Evolutionary conservation across 1,284 basidiomycete species (phyloP).

Genomic region (Trametes pubescens): DNA sequence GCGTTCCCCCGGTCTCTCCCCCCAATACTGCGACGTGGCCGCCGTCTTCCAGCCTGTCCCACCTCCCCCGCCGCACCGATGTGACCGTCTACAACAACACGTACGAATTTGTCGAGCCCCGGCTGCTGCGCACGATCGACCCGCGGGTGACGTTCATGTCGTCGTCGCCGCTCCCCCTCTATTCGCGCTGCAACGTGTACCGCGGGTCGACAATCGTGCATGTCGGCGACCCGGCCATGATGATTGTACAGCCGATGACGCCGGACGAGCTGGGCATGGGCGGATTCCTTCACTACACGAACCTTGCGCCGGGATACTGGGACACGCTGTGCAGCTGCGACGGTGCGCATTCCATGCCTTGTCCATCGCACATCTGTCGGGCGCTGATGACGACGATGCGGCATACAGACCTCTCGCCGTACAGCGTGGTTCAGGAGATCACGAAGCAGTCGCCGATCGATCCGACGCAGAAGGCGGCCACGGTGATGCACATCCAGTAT

Average conservation of each 20-base stretch:
- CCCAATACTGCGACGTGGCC: slow-evolving; percentile 28
- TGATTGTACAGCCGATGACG: slow-evolving; percentile 39
- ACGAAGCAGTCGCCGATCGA: slow-evolving; percentile 30
- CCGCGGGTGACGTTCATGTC: slow-evolving; percentile 69
- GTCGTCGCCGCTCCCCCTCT: slow-evolving; percentile 51
- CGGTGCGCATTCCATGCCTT: slow-evolving; percentile 50
- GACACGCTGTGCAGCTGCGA: slow-evolving; percentile 56
- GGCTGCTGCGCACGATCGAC: slow-evolving; percentile 64
- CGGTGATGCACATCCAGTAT: slow-evolving; percentile 26
- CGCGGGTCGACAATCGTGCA: slow-evolving; percentile 56
- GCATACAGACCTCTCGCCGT: slow-evolving; percentile 62
- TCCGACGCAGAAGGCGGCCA: slow-evolving; percentile 20
- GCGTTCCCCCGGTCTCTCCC: slow-evolving; percentile 52
- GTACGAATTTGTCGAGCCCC: slow-evolving; percentile 51
- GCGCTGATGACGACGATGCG: neutral
- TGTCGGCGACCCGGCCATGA: slow-evolving; percentile 55
- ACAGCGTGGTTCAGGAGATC: slow-evolving; percentile 64
- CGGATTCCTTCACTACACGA: slow-evolving; percentile 60
- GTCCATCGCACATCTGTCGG: slow-evolving; percentile 9
- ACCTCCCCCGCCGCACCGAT: slow-evolving; percentile 18
- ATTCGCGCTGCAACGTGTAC: slow-evolving; percentile 63
- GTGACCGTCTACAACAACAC: slow-evolving; percentile 27
- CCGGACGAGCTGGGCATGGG: slow-evolving; percentile 33
- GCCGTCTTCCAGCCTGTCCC: neutral
- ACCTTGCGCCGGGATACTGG: slow-evolving; percentile 69